Conservation (phyloP, 2,329 filamentous ascomycete genomes). For the Cucurbitaria berberidis region DNA sequence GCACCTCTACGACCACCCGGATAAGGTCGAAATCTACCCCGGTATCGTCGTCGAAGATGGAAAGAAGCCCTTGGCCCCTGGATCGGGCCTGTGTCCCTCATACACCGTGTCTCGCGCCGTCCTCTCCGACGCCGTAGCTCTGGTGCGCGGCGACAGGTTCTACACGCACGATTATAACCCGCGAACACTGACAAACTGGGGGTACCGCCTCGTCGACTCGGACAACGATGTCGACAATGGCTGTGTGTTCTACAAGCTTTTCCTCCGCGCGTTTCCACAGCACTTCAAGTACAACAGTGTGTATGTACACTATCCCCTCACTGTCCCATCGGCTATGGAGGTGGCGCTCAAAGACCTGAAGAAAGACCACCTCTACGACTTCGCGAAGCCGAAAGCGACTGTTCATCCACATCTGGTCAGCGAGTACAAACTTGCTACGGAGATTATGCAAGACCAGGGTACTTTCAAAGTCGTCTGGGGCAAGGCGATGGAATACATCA, state of each 20-base stretch:
- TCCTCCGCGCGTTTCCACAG: slow-evolving; percentile 78
- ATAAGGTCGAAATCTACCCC: slow-evolving; percentile 81
- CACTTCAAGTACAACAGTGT: slow-evolving; percentile 80
- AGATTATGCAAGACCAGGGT: slow-evolving; percentile 65
- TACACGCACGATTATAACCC: slow-evolving; percentile 78
- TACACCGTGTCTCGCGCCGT: slow-evolving; percentile 80
- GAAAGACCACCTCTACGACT: slow-evolving; percentile 73
- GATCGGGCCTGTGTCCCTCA: slow-evolving; percentile 75
- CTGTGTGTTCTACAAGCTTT: slow-evolving; percentile 84
- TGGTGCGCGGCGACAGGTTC: slow-evolving; percentile 78
- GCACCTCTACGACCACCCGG: slow-evolving; percentile 72
- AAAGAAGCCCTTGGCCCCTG: slow-evolving; percentile 71
- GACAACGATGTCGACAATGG: slow-evolving; percentile 79
- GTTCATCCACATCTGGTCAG: slow-evolving; percentile 60
- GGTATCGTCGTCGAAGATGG: slow-evolving; percentile 77
- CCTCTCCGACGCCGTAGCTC: slow-evolving; percentile 77
- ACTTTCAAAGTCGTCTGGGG: slow-evolving; percentile 72
- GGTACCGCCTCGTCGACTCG: slow-evolving; percentile 75
- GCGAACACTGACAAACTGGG: slow-evolving; percentile 81
- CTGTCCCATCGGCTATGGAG: slow-evolving; percentile 73
- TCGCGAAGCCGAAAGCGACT: slow-evolving; percentile 63
- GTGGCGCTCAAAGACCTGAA: slow-evolving; percentile 72
- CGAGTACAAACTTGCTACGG: slow-evolving; percentile 65
- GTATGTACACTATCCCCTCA: slow-evolving; percentile 80
- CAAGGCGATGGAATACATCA: slow-evolving; percentile 66